Evolutionary conservation across 305 asterid genomes (phyloP), one percentile per base, ranked within the genome.

Genomic region (Withania somnifera): DNA sequence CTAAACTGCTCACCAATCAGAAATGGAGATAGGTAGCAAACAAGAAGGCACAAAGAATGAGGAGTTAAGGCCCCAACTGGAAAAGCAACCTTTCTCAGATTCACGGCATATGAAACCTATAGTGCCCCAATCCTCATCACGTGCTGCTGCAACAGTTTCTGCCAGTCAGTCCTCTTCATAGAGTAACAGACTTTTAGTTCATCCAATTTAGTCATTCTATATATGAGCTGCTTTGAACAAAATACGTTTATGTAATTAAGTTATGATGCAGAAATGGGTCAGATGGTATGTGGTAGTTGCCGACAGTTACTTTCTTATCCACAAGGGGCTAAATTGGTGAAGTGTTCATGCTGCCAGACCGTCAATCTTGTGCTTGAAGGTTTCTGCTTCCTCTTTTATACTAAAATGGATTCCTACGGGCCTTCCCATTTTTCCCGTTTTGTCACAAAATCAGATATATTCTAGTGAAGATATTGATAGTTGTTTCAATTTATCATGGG

Each of bases 281-380:
- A 97, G 89, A 91, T 97, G 85, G 96, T 94, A 66, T 97, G 98
- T 91, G 98, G 99, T 83, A 89, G 91, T 69, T 94, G 98, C 92
- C 92, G 89, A 34, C 89, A 87, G 80, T 87, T 97, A 81, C 92
- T 93, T 82, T 69, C 90, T 84, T 97, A 97, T 86, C 97, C 95
- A 4, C 93, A 89, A 79, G 99, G 98, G 56, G 86, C 92, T 73
- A 93, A 92, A 84, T 87, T 87, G 93, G 97, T 97, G 36, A 91
- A 91, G 76, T 97, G 98, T 83, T 89, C 96, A 6, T 90, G 89
- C 87, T 97, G 99, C 95, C 90, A 87, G 86, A 94, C 90, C 68
- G 90, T 91, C 84, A 97, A 97, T 86, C 88, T 91, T 84, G 97
- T 87, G 53, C 89, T 97, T 11, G 98, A 93, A 97, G 99, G 99